Evolutionary conservation across 495 filamentous ascomycete genomes (phyloP).

Genomic region (Trichoderma erinaceum): DNA sequence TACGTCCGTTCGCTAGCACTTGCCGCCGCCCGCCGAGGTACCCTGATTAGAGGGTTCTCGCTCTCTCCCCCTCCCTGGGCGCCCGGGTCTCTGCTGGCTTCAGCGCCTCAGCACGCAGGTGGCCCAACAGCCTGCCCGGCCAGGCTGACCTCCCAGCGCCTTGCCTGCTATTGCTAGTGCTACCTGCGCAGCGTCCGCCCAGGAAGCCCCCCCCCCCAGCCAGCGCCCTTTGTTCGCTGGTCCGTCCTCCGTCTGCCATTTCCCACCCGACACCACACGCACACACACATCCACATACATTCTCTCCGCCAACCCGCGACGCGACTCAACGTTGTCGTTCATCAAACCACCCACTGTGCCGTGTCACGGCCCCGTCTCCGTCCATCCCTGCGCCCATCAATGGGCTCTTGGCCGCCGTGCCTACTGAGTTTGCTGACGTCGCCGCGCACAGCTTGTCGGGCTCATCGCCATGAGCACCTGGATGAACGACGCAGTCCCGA

Average conservation of each 20-base stretch:
- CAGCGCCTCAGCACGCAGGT: conserved; percentile 8
- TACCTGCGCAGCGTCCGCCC: conserved; percentile 10
- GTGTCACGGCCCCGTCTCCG: conserved; percentile 35
- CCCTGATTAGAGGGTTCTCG: neutral
- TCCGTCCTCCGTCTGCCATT: conserved; percentile 9
- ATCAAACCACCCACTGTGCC: conserved; percentile 43
- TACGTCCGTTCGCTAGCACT: conserved; percentile 4
- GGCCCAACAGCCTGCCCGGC: conserved; percentile 13
- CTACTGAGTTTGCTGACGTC: conserved; percentile 44
- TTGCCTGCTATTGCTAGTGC: conserved; percentile 4
- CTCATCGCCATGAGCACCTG: conserved; percentile 70
- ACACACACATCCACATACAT: conserved; percentile 21
- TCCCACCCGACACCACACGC: conserved; percentile 12
- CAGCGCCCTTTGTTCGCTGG: conserved; percentile 14
- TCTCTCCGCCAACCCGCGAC: conserved; percentile 38
- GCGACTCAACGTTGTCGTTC: conserved; percentile 40
- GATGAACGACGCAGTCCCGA: conserved; percentile 71
- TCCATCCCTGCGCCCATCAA: conserved; percentile 29
- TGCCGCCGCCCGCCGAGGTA: neutral
- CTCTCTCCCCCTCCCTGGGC: neutral
- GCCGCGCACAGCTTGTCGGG: conserved; percentile 44
- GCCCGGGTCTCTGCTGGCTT: neutral
- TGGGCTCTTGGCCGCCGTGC: conserved; percentile 26
- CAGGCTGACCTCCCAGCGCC: neutral
- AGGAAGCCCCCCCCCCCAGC: conserved; percentile 7